Evolutionary conservation across 2,329 filamentous ascomycete genomes (phyloP), one percentile per base, ranked within the genome.

Genomic region (Claviceps paspali): DNA sequence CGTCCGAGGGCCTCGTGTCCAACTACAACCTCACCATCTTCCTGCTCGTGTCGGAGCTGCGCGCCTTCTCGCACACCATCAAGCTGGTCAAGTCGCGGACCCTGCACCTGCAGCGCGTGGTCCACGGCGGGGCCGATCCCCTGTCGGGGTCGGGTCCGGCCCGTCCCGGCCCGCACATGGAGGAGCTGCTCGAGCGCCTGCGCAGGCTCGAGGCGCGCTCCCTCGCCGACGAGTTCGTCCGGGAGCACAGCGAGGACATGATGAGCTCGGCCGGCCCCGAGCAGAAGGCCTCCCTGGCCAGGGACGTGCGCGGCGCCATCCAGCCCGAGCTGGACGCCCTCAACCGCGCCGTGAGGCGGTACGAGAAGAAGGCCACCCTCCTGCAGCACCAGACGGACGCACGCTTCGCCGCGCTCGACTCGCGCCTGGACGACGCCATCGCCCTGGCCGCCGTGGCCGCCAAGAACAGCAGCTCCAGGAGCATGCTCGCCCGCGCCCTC

Each of bases 21-120:
- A 83, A 94, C 56, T 92, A 88, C 60, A 95, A 95, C 55, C 67
- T 96, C 38, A 86, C 80, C 10, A 83, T 96, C 36, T 96, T 95
- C 56, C 65, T 94, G 3, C 68, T 94, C 14, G 83, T 82, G 1
- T 82, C 88, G 3, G 88, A 96, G 58, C 65, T 95, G 21, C 78
- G 83, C 3, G 88, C 88, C 0, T 63, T 86, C 34, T 75, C 82
- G 1, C 87, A 95, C 52, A 61, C 92, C 19, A 73, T 94, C 43
- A 83, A 79, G 52, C 71, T 95, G 49, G 69, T 92, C 4, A 79
- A 85, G 49, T 71, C 75, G 11, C 74, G 84, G 24, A 94, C 86
- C 2, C 63, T 92, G 7, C 77, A 87, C 50, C 68, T 95, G 1
- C 87, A 96, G 55, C 74, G 77, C 11, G 61, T 85, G 5, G 80